A percentile compares a stretch with the other conserved stretches of the same genome.
Evolutionary conservation across 2,329 filamentous ascomycete genomes (phyloP).

Genomic region (Colletotrichum tropicale): DNA sequence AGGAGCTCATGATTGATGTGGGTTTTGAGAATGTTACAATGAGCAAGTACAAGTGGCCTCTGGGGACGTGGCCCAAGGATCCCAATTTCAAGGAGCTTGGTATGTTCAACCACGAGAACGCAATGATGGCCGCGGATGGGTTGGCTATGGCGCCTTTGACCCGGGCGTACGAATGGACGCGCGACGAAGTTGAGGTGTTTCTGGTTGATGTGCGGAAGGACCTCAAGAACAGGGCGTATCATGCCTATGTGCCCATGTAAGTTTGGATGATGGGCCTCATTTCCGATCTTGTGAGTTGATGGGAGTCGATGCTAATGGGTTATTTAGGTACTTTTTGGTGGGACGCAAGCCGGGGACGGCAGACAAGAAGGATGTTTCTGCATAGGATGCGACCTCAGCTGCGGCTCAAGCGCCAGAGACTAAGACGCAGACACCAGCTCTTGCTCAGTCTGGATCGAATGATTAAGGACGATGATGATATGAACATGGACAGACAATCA

Average conservation of each 20-base stretch:
- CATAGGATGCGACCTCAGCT: background rate
- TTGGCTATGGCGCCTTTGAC: constrained; percentile 39
- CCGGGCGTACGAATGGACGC: constrained; percentile 33
- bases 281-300: background rate
- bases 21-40: constrained; percentile 25
- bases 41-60: constrained; percentile 19
- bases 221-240: constrained; percentile 34
- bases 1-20: constrained; percentile 27
- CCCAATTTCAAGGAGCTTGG: background rate
- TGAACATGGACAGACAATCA: no score
- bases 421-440: no score
- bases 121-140: constrained; percentile 35
- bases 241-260: constrained; percentile 42
- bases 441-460: no score
- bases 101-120: constrained; percentile 32
- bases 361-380: no score
- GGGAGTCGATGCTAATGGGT: no score
- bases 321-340: no score
- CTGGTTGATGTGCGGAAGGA: constrained; percentile 37
- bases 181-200: constrained; percentile 36
- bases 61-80: constrained; percentile 17
- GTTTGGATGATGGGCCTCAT: constrained; percentile 6
- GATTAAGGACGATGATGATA: no score
- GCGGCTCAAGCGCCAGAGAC: background rate
- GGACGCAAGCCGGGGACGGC: no score